Percentiles rank a stretch among this genome's conserved stretches.
phyloP scores from a whole-genome alignment of 495 filamentous ascomycete species.

The Hypomontagnella monticulosa region DNA sequence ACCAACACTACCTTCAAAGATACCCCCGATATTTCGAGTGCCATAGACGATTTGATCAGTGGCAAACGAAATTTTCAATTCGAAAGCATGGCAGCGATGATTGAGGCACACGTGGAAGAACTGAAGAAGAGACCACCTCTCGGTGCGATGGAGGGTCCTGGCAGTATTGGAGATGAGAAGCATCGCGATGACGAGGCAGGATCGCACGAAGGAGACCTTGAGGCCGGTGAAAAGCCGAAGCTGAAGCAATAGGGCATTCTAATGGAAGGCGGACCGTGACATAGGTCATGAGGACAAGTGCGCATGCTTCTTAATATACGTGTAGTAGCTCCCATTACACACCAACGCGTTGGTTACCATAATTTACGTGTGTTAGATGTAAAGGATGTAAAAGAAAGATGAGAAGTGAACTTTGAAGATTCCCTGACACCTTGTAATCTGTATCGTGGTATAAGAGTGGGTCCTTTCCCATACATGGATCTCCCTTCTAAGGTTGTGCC shows the following conservation, averaged over 20 bases:
- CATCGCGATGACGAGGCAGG: not conserved
- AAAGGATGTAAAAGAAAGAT: too few species aligned
- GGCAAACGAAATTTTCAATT: not conserved
- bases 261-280: too few species aligned
- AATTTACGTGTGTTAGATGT: too few species aligned
- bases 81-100: slow-evolving; percentile 13
- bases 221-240: not conserved
- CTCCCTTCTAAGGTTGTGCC: too few species aligned
- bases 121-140: slow-evolving; percentile 9
- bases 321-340: too few species aligned
- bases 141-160: not conserved
- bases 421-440: too few species aligned
- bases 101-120: slow-evolving; percentile 6
- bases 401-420: too few species aligned
- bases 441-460: too few species aligned
- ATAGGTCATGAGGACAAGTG: too few species aligned
- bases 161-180: not conserved
- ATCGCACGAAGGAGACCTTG: not conserved
- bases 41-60: not conserved
- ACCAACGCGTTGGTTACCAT: too few species aligned
- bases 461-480: too few species aligned
- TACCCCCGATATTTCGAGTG: not conserved
- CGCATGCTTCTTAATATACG: too few species aligned
- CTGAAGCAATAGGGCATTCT: not conserved
- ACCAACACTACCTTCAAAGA: not conserved